These are phyloP conservation scores for Tilletia setariae DNA, from an alignment of 1,284 basidiomycete species.

Conservation along the genomic window DNA sequence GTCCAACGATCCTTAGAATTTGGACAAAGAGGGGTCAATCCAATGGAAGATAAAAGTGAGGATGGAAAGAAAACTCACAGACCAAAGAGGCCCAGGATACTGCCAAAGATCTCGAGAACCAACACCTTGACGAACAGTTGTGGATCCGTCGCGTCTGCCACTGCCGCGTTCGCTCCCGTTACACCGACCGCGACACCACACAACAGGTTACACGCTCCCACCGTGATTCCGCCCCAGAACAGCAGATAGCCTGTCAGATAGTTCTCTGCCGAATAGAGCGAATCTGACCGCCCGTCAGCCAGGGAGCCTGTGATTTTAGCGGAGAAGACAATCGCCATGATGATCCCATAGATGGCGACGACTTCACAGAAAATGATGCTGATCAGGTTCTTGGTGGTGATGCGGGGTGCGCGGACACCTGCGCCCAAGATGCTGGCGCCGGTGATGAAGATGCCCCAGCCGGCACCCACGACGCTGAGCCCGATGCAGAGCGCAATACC, in stretches of 20 bases:
- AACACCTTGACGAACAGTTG: conserved; percentile 52
- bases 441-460: conserved; percentile 97
- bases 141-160: conserved; percentile 52
- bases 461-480: conserved; percentile 86
- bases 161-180: conserved; percentile 51
- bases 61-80: conserved; percentile 32
- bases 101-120: conserved; percentile 43
- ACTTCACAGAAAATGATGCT: conserved; percentile 99
- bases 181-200: conserved; percentile 52
- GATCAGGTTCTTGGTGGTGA: conserved; percentile 95
- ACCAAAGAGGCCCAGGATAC: conserved; percentile 52
- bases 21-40: not conserved
- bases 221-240: conserved; percentile 52
- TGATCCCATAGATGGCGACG: conserved; percentile 91
- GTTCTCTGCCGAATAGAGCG: conserved; percentile 43
- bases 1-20: conserved; percentile 14
- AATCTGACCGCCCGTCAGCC: conserved; percentile 27
- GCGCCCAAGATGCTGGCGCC: conserved; percentile 92
- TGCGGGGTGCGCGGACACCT: conserved; percentile 88
- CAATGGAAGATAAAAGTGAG: not conserved
- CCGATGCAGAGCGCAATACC: conserved; percentile 93
- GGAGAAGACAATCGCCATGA: conserved; percentile 57
- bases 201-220: conserved; percentile 51
- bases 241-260: conserved; percentile 51
- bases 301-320: conserved; percentile 50